phyloP scores from a whole-genome alignment of 2,329 filamentous ascomycete species.

The Didymella keratinophila region DNA sequence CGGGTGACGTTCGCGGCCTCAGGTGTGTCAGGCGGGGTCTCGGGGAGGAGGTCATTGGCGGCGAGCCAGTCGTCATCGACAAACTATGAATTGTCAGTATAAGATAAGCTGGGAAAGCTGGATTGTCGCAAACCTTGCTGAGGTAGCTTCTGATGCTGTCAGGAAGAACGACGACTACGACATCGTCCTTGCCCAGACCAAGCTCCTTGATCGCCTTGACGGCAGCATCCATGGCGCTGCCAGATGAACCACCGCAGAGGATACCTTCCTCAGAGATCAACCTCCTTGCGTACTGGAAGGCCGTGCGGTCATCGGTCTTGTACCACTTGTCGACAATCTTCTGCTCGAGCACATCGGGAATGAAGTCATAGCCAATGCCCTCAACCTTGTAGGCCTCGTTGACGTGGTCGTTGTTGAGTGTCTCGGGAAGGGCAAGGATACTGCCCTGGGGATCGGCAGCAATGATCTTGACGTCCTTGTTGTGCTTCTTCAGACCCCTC shows the following conservation, averaged over 20 bases:
- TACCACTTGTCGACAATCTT: slow-evolving; percentile 90
- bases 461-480: slow-evolving; percentile 82
- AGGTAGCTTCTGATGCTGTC: slow-evolving; percentile 98
- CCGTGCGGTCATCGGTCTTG: slow-evolving; percentile 93
- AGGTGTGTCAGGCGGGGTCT: slow-evolving; percentile 55
- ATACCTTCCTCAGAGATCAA: slow-evolving; percentile 94
- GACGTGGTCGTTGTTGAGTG: slow-evolving; percentile 78
- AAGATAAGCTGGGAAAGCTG: slow-evolving; percentile 1
- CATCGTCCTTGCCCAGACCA: slow-evolving; percentile 80
- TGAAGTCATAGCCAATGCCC: slow-evolving; percentile 98
- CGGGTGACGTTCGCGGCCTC: slow-evolving; percentile 39
- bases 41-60: slow-evolving; percentile 87
- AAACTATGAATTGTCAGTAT: slow-evolving; percentile 66
- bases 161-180: slow-evolving; percentile 88
- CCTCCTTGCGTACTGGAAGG: slow-evolving; percentile 87
- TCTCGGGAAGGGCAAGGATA: slow-evolving; percentile 82
- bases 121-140: slow-evolving; percentile 68
- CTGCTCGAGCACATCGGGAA: slow-evolving; percentile 90
- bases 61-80: slow-evolving; percentile 99
- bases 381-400: slow-evolving; percentile 97
- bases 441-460: slow-evolving; percentile 93
- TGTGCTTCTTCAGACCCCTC: slow-evolving; percentile 86
- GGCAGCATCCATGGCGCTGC: slow-evolving; percentile 86
- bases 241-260: slow-evolving; percentile 90
- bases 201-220: slow-evolving; percentile 79